Base-by-base conservation (phyloP, 2,329 filamentous ascomycete species). In the Nigrospora osmanthi region DNA sequence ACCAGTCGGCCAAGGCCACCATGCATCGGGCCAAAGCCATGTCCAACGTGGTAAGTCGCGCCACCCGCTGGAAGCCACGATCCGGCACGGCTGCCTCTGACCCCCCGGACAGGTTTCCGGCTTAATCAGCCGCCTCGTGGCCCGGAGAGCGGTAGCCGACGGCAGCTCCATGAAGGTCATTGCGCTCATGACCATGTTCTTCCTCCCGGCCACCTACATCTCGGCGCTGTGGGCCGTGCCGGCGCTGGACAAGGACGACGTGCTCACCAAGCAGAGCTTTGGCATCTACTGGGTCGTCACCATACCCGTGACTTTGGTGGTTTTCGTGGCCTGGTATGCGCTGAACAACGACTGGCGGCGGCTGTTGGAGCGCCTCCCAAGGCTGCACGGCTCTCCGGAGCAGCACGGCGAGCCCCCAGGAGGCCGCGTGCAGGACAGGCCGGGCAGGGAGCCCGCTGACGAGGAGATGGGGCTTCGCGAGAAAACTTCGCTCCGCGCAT, bases 151-250 rank as follows among this genome's bases (percentile, higher is more conserved):
- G 2, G 60, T 56, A 43, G 49, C 54, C 31, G 62, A 65, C 40
- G 62, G 60, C 43, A 53, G 57, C 2, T 58, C 60, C 9, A 67
- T 70, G 62, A 60, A 63, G 39, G 61, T 60, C 3, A 61, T 69
- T 14, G 62, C 66, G 1, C 51, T 66, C 2, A 54, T 69, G 44
- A 68, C 64, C 34, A 64, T 68, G 51, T 47, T 61, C 3, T 69
- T 69, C 47, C 59, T 68, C 2, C 67, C 67, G 2, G 64, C 59
- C 0, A 67, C 64, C 12, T 69, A 68, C 48, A 58, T 68, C 48
- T 62, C 66, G 10, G 53, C 58, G 2, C 47, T 61, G 15, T 62
- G 60, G 31, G 48, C 52, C 0, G 28, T 56, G 15, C 56, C 57
- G 2, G 33, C 35, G 7, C 9, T 42, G 2, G 40, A 42, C 14